Conservation (phyloP, 164 flowering plant genomes). For the Tinospora cordifolia region DNA sequence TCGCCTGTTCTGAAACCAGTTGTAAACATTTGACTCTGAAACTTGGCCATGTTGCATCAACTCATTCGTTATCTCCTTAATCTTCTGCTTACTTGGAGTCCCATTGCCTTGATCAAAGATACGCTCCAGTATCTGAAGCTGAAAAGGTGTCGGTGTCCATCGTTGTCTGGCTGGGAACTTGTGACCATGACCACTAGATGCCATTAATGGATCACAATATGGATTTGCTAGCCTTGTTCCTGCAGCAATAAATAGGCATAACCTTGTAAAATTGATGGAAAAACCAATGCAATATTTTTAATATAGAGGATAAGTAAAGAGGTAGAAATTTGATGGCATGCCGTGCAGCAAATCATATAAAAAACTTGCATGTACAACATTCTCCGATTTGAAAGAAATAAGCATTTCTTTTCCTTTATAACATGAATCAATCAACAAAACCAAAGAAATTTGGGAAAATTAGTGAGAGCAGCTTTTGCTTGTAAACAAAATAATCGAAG, state of each 20-base stretch:
- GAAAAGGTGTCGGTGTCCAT: constrained; percentile 92
- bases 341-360: neutral
- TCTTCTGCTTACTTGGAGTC: constrained; percentile 90
- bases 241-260: constrained; percentile 20
- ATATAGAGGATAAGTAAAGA: neutral
- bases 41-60: constrained; percentile 81
- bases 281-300: neutral
- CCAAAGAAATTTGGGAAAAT: no score
- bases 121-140: constrained; percentile 87
- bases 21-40: constrained; percentile 84
- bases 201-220: constrained; percentile 75
- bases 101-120: constrained; percentile 88
- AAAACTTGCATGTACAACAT: neutral
- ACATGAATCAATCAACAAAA: no score
- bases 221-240: constrained; percentile 78
- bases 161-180: constrained; percentile 85
- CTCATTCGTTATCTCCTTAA: constrained; percentile 56
- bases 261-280: neutral
- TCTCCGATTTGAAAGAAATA: neutral
- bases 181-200: constrained; percentile 48
- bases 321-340: neutral
- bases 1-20: constrained; percentile 92
- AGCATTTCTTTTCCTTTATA: no score
- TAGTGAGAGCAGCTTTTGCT: no score
- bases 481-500: no score